Conservation (phyloP, 106 monocot species). For the Narthecium ossifragum region DNA sequence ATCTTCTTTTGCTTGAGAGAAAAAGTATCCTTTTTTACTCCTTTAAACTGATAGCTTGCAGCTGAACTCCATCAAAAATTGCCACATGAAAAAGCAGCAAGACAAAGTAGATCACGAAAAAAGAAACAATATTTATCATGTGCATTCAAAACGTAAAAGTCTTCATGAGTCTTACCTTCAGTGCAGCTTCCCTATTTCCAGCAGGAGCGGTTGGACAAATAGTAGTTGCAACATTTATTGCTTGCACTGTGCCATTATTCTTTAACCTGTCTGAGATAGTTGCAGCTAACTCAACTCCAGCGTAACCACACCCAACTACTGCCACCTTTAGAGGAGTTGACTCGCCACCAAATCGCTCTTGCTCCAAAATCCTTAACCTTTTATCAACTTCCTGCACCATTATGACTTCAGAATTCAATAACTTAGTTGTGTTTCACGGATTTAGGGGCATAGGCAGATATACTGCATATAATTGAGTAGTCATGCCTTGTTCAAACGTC, state of each 20-base stretch:
- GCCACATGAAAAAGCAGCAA: too few relatives aligned
- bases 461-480: too few relatives aligned
- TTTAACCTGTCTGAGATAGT: conserved; percentile 86
- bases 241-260: conserved; percentile 64
- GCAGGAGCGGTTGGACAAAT: conserved; percentile 78
- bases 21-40: too few relatives aligned
- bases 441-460: too few relatives aligned
- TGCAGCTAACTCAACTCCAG: conserved; percentile 92
- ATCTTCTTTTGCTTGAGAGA: too few relatives aligned
- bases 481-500: too few relatives aligned
- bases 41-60: too few relatives aligned
- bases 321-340: conserved; percentile 63
- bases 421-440: too few relatives aligned
- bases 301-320: conserved; percentile 92
- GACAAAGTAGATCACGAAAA: too few relatives aligned
- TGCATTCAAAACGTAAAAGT: too few relatives aligned
- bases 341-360: conserved; percentile 38
- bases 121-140: too few relatives aligned
- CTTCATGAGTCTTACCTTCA: conserved; percentile 82
- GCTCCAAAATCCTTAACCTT: conserved; percentile 55
- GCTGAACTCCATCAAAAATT: too few relatives aligned
- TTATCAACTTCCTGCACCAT: conserved; percentile 70
- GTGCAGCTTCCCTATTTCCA: conserved; percentile 93
- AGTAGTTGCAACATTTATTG: conserved; percentile 58
- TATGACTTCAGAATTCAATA: background rate